A percentile compares a stretch with the other conserved stretches of the same genome.
These are phyloP conservation scores for Ophiostoma sp. DNA, from an alignment of 2,329 filamentous ascomycete genomes.

Conservation along the genomic window DNA sequence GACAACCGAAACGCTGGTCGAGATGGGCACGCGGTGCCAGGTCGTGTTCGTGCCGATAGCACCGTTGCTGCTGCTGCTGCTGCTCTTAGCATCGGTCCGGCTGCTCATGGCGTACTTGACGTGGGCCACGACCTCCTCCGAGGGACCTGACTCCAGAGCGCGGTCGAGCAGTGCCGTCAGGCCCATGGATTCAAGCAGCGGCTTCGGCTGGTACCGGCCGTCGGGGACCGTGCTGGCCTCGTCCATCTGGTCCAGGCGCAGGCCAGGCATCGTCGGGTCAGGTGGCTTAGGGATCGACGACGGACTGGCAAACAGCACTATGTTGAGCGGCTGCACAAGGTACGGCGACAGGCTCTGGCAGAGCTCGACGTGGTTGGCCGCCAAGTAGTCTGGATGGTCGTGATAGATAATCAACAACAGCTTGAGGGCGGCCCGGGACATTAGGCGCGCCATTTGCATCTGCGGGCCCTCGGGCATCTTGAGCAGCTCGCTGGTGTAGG, in stretches of 20 bases:
- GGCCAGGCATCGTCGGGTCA: conserved; percentile 69
- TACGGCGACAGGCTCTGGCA: conserved; percentile 79
- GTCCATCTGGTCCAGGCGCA: conserved; percentile 75
- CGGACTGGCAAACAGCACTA: conserved; percentile 80
- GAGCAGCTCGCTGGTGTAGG: conserved; percentile 75
- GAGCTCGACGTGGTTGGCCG: conserved; percentile 80
- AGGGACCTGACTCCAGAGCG: conserved; percentile 60
- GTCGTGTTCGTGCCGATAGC: conserved; percentile 36
- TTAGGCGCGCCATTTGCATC: conserved; percentile 70
- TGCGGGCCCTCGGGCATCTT: conserved; percentile 61
- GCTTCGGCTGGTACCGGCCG: conserved; percentile 62
- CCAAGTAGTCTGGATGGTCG: conserved; percentile 91
- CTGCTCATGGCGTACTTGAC: conserved; percentile 71
- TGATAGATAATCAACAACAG: conserved; percentile 84
- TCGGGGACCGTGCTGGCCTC: conserved; percentile 69
- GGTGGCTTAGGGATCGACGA: conserved; percentile 66
- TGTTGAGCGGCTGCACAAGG: conserved; percentile 83
- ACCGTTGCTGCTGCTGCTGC: conserved; percentile 38
- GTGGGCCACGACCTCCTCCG: conserved; percentile 72
- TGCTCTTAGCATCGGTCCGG: conserved; percentile 50
- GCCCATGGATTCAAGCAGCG: conserved; percentile 55
- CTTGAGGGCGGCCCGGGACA: conserved; percentile 82
- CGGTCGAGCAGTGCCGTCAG: conserved; percentile 61
- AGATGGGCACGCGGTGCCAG: conserved; percentile 66
- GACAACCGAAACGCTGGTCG: conserved; percentile 69